Base-by-base conservation (phyloP, 805 yeast species). In the Candida loeiensis region DNA sequence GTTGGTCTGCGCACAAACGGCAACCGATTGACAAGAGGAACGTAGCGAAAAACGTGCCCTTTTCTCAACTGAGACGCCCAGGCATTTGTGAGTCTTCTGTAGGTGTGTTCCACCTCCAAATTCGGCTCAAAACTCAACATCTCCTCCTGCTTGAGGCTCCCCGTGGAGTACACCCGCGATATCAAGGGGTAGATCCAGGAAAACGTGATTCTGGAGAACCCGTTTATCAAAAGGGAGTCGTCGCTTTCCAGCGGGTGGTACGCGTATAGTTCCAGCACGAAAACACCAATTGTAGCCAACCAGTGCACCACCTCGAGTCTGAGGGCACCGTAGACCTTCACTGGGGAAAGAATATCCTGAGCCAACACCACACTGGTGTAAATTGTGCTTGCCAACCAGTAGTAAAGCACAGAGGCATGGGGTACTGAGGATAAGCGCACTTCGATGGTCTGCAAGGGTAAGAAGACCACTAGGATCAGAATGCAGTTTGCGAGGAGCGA, bases 101-200 rank as follows among this genome's bases (percentile, higher is more conserved):
- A 37, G 7, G 40, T 17, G 26, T 24, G 15, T n/a, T 37, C 31
- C 3, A 31, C 40, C 3, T 14, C 24, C 14, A 31, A 30, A n/a
- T 6, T 13, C 25, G 13, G 19, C 16, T 24, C 35, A 12, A 25
- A 18, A 4, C 15, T 22, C 17, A 46, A 51, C 30, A 56, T 40
- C 31, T 56, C 56, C 1, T 48, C 38, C 13, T 47, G 48, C 17
- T 40, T 45, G 14, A 59, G 56, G 17, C 50, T 52, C 11, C 44
- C 50, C 4, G 56, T 51, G 8, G 38, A 36, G 44, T 58, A 49
- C 30, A 61, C 53, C 15, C 48, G 41, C 13, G 42, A 35, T 30
- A 64, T 55, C n/a, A 55, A 41, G 1, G 63, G 61, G 24, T 55
- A 51, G 19, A 59, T 44, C 58, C 60, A 64, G 18, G 45, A 43